Percentiles rank a stretch among this genome's conserved stretches.
Evolutionary conservation across 352 stramenopile species (phyloP).

Genomic region (Phytophthora megakarya): DNA sequence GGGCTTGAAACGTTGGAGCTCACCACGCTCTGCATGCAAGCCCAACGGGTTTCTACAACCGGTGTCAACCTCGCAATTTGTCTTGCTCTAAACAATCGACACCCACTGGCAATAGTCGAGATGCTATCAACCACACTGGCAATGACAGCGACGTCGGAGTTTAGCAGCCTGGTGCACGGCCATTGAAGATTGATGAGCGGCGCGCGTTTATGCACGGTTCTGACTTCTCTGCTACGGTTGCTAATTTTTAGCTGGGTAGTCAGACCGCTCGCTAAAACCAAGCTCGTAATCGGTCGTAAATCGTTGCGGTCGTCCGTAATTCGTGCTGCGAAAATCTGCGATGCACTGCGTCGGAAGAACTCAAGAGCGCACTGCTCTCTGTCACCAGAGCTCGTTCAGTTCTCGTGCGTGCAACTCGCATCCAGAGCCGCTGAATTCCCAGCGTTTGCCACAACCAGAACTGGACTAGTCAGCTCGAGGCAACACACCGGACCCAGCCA

Average conservation of each 20-base stretch:
- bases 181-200: slow-evolving; percentile 27
- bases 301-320: slow-evolving; percentile 15
- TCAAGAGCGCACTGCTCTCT: slow-evolving; percentile 29
- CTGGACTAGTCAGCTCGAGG: background rate
- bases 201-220: slow-evolving; percentile 31
- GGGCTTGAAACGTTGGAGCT: slow-evolving; percentile 12
- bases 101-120: background rate
- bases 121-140: background rate
- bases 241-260: slow-evolving; percentile 35
- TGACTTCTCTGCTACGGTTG: slow-evolving; percentile 28
- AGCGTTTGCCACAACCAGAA: too few species aligned
- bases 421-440: background rate
- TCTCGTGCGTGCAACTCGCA: background rate
- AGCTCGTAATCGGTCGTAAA: slow-evolving; percentile 18
- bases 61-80: background rate
- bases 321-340: slow-evolving; percentile 30
- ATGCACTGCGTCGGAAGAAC: slow-evolving; percentile 28
- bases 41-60: background rate
- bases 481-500: background rate
- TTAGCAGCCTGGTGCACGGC: slow-evolving; percentile 11
- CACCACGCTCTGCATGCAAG: background rate
- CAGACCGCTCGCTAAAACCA: slow-evolving; percentile 19
- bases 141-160: background rate
- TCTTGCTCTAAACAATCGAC: background rate
- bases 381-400: slow-evolving; percentile 14